Base-by-base conservation (phyloP, 108 stramenopile genomes). In the Stephanodiscus triporus region DNA sequence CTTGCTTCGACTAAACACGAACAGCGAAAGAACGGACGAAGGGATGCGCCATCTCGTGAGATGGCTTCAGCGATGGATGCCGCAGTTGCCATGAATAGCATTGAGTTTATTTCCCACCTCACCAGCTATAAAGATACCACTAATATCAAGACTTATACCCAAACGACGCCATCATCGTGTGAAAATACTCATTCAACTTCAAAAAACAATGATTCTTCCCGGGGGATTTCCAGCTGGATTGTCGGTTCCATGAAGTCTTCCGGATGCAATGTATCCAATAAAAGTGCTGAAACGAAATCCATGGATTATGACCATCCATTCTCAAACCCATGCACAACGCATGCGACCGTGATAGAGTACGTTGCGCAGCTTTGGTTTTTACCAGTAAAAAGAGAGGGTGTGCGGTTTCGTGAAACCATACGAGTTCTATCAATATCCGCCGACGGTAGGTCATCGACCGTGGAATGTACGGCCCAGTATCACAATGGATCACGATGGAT, bases 331-430 rank as follows among this genome's bases (percentile, higher is more conserved):
- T 40, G 51, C 42, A 63, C 76, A n/a, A 60, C 38, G 30, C 70
- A 78, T 43, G 70, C 71, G 71, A 71, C 70, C 6, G 77, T 78
- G 9, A 34, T 70, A 1, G 77, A 78, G 66, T 78, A 78, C 32
- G 37, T 51, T 51, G 77, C 70, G 6, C 56, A 34, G 42, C 30
- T 78, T 9, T 78, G 77, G 77, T 71, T 78, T 58, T 64, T 78
- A 36, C 66, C 66, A 3, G 16, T 32, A 9, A 29, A 24, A 45
- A 78, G 30, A 19, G 63, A 45, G 0, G 70, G 63, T 0, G 64
- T 78, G 2, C 19, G 58, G 36, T 78, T 78, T 38, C 64, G 70
- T 50, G 77, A 78, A 61, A 78, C 77, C 0, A 64, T 78, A 16
- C 51, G 63, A 60, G 63, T 78, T 29, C 9, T 71, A 27, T 53